phyloP scores from a whole-genome alignment of 148 eudicot genomes.

The Polygonum maritimum region DNA sequence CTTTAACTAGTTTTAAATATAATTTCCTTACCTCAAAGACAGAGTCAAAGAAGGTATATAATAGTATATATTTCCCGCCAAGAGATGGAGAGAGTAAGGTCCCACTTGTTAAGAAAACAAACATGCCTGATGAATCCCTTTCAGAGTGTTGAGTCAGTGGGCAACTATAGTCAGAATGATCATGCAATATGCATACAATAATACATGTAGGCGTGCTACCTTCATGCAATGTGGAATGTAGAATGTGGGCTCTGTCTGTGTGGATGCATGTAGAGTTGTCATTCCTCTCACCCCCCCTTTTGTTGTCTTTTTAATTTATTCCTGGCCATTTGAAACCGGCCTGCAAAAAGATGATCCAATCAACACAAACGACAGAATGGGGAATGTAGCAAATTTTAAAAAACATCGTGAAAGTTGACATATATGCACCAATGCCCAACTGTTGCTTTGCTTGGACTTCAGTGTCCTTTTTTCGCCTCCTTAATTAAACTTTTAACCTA shows the following conservation, averaged over 20 bases:
- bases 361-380: background rate
- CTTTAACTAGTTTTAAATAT: too few species aligned
- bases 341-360: background rate
- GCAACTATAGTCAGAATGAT: conserved; percentile 3
- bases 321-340: background rate
- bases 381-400: background rate
- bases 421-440: background rate
- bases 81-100: background rate
- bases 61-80: background rate
- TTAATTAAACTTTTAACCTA: background rate
- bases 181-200: background rate
- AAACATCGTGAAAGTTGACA: background rate
- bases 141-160: background rate
- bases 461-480: background rate
- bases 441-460: conserved; percentile 3
- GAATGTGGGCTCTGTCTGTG: background rate
- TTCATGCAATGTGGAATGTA: conserved; percentile 1
- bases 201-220: conserved; percentile 3
- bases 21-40: background rate
- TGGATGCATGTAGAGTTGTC: background rate
- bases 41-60: background rate
- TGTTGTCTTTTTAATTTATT: too few species aligned
- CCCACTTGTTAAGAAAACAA: background rate
- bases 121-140: conserved; percentile 4
- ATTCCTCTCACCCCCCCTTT: background rate